phyloP scores from a whole-genome alignment of 2,329 filamentous ascomycete species.

The Kalmusia sp. region DNA sequence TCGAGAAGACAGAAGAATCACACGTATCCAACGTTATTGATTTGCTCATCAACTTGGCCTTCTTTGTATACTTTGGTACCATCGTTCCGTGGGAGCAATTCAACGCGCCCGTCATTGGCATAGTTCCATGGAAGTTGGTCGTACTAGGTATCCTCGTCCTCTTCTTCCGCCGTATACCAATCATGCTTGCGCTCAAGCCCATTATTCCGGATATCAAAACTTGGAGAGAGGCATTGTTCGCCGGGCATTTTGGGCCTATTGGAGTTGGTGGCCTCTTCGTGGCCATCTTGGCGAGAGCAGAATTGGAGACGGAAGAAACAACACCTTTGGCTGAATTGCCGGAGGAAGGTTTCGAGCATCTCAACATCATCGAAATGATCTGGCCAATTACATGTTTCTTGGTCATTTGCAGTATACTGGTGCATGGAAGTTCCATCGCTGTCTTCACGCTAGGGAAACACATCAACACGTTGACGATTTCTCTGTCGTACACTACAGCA shows the following conservation, averaged over 20 bases:
- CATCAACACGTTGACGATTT: slow-evolving; percentile 94
- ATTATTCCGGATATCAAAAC: slow-evolving; percentile 97
- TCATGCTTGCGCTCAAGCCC: slow-evolving; percentile 91
- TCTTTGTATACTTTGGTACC: slow-evolving; percentile 96
- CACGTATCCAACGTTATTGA: slow-evolving; percentile 99
- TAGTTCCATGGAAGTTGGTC: slow-evolving; percentile 88
- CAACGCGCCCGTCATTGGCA: slow-evolving; percentile 75
- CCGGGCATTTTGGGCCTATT: slow-evolving; percentile 96
- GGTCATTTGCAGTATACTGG: slow-evolving; percentile 90
- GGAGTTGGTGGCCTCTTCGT: slow-evolving; percentile 97
- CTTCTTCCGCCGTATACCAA: slow-evolving; percentile 92
- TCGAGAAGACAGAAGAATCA: slow-evolving; percentile 96
- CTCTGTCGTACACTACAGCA: slow-evolving; percentile 92
- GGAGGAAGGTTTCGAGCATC: slow-evolving; percentile 64
- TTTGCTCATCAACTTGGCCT: slow-evolving; percentile 92
- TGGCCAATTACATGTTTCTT: slow-evolving; percentile 97
- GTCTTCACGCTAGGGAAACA: slow-evolving; percentile 97
- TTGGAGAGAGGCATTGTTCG: slow-evolving; percentile 96
- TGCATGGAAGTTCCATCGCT: slow-evolving; percentile 97
- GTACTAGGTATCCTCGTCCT: slow-evolving; percentile 93
- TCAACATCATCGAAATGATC: slow-evolving; percentile 80
- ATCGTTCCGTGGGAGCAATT: slow-evolving; percentile 96
- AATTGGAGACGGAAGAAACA: slow-evolving; percentile 78
- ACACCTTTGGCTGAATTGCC: slow-evolving; percentile 75
- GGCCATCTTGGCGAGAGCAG: slow-evolving; percentile 89